Base-by-base conservation (phyloP, 2,329 filamentous ascomycete species). In the Cladophialophora carrionii region DNA sequence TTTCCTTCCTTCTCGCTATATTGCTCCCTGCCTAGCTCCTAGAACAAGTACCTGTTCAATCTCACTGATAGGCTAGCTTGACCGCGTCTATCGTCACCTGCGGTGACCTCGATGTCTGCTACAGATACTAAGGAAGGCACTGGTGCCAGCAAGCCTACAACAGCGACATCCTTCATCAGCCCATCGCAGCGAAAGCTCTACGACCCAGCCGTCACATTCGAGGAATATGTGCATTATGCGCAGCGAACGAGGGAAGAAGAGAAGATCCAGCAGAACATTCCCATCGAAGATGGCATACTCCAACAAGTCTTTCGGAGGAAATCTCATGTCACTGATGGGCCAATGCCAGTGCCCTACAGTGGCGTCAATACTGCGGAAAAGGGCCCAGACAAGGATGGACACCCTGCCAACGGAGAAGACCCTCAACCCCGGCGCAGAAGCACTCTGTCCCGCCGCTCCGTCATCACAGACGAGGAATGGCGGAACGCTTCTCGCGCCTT, bases 401-500 rank as follows among this genome's bases (percentile, higher is more conserved):
- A 6, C 14, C 12, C 29, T 20, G 46, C 52, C 4, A 53, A 56
- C 20, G 20, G 54, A 8, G 62, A 59, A 14, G 20, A 0, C 32
- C 43, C 8, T 4, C 37, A 57, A 49, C 14, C 34, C 14, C 58
- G 62, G 29, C 61, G 62, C 26, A 55, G 26, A 32, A 67, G 61
- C 29, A 31, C 62, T 49, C 49, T 58, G 24, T 57, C 54, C 48
- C 41, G 59, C 14, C 65, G 60, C 48, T 34, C 43, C 12, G 20
- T 60, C 8, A 54, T 67, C 31, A 43, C 62, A 4, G 65, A 67
- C 12, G 62, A 67, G 1, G 82, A 84, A 65, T 83, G 82, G 81
- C 74, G 73, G 24, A 79, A 79, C 58, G 81, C 82, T 2, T 78
- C 77, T 24, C 78, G 82, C 22, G 78, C 79, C 3, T 67, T 81